Evolutionary conservation across 805 yeast species (phyloP), one percentile per base, ranked within the genome.

Genomic region (Pichia cabralensis): DNA sequence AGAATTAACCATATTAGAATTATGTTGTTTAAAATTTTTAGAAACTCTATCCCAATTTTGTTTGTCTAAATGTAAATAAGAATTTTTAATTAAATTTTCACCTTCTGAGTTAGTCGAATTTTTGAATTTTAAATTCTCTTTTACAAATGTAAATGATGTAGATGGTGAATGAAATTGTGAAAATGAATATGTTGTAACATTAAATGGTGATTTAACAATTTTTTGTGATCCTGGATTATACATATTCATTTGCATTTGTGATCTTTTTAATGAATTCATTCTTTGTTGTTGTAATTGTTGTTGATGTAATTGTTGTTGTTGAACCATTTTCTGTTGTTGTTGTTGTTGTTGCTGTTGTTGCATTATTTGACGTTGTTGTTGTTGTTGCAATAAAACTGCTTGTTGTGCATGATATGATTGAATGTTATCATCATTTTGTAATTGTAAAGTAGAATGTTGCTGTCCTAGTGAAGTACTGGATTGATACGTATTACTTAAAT

Each of bases 1-100:
- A n/a, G 46, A 42, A 28, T 55, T 51, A 34, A 62, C 61, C 25
- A 56, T 48, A 24, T 54, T 49, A n/a, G n/a, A n/a, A n/a, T n/a
- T n/a, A n/a, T n/a, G n/a, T 27, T 55, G 61, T n/a, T n/a, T n/a
- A n/a, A n/a, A n/a, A n/a, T n/a, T 44, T 30, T 44, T 49, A 12
- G 52, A 28, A 15, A 59, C 47, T 9, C 57, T 56, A 13, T 22
- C 15, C 18, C 65, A 34, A 9, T 45, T 46, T 22, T 53, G 57
- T 26, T 57, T 63, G 18, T 49, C 48, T 22, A 25, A 14, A n/a
- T n/a, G n/a, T n/a, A n/a, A n/a, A n/a, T n/a, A n/a, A n/a, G n/a
- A n/a, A n/a, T n/a, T n/a, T n/a, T n/a, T n/a, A n/a, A n/a, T n/a
- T n/a, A n/a, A n/a, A n/a, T n/a, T n/a, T 25, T 25, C 26, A 14